Base-by-base conservation (phyloP, 306 rosid species). In the Cajanus cajan region DNA sequence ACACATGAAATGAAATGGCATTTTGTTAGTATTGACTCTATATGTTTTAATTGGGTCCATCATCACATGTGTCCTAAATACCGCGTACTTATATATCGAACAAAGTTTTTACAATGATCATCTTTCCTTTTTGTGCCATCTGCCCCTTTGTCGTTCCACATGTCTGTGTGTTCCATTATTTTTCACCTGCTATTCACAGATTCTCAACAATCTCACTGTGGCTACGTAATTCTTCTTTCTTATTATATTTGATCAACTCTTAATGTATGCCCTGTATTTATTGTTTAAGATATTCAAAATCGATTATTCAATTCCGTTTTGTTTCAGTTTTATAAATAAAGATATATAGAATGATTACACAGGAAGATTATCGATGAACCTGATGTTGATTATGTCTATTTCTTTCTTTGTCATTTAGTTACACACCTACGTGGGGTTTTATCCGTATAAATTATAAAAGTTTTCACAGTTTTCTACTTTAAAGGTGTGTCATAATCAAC, bases 51-150 rank as follows among this genome's bases (percentile, higher is more conserved):
- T 57, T 43, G 82, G 89, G 84, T 58, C 82, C 85, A 68, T 76
- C 75, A 63, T 82, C 78, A 71, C 76, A 61, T 82, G 85, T 67
- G 68, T 78, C 59, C 80, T 48, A 78, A 68, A 36, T 6, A 45
- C 48, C 47, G 43, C 13, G 63, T 51, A 43, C 13, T 8, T 31
- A 45, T 41, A 57, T 62, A 78, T 41, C 80, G 81, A 68, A 80
- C 81, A 73, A 84, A 63, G 40, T 48, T 73, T 22, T 22, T 55
- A 47, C 82, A 61, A 50, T 48, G 43, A 85, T 71, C 74, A 71
- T 73, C 77, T 61, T 71, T 73, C 73, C 80, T 50, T 62, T 77
- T 84, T 68, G 58, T 77, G 86, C 68, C 61, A 52, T 66, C 52
- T 77, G 54, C 13, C 28, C 21, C 44, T 43, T 82, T 74, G 79